Conservation (phyloP, 345 rosid genomes). For the Kernera saxatilis region DNA sequence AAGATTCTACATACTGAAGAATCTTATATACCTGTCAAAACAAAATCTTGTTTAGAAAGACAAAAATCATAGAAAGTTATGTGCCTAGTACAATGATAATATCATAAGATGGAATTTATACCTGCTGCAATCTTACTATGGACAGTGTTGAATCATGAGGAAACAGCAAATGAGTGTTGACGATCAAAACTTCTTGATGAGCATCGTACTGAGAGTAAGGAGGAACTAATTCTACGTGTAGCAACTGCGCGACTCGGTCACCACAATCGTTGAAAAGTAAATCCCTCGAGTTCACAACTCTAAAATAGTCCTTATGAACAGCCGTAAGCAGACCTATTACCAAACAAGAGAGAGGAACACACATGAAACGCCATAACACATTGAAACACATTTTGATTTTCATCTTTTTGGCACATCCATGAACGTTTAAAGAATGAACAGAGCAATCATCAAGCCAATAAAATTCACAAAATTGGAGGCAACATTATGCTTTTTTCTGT, state of each 20-base stretch:
- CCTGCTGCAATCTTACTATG: slow-evolving; percentile 74
- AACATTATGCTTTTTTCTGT: background rate
- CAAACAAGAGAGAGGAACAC: background rate
- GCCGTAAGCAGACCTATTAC: slow-evolving; percentile 72
- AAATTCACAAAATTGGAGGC: background rate
- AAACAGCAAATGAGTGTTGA: slow-evolving; percentile 88
- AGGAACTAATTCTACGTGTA: slow-evolving; percentile 52
- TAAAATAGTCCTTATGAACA: slow-evolving; percentile 66
- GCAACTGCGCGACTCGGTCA: slow-evolving; percentile 70
- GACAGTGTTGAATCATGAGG: slow-evolving; percentile 84
- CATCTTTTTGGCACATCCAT: background rate
- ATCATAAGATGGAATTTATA: background rate
- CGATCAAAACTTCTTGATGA: slow-evolving; percentile 60
- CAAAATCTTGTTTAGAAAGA: background rate
- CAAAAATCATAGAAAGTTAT: background rate
- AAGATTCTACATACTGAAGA: slow-evolving; percentile 70
- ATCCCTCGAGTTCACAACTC: slow-evolving; percentile 64
- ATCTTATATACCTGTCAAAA: slow-evolving; percentile 70
- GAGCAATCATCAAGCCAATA: background rate
- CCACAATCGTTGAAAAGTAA: slow-evolving; percentile 70
- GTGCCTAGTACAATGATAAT: background rate
- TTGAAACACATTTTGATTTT: background rate
- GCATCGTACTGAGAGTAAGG: slow-evolving; percentile 42
- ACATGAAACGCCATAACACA: background rate
- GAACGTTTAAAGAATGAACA: background rate